These are phyloP conservation scores for Xanthoconium stramineum DNA, from an alignment of 768 basidiomycete species.

Conservation along the genomic window DNA sequence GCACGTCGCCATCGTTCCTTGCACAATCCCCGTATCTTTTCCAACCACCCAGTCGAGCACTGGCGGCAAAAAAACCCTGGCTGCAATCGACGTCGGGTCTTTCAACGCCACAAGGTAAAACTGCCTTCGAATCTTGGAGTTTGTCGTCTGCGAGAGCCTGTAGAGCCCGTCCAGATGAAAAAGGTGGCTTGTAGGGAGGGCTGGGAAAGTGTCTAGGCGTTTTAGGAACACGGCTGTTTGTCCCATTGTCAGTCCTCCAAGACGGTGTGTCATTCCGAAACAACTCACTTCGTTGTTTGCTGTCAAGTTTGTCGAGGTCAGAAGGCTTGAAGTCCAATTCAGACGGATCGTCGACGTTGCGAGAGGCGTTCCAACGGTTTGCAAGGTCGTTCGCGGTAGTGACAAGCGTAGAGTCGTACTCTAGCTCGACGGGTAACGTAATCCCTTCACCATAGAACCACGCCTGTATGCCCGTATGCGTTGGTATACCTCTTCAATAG, in stretches of 20 bases:
- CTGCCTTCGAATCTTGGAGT: constrained; percentile 49
- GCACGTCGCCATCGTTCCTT: too few relatives aligned
- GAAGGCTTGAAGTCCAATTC: constrained; percentile 39
- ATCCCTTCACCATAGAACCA: constrained; percentile 58
- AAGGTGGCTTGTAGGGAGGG: constrained; percentile 44
- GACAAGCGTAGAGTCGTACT: constrained; percentile 53
- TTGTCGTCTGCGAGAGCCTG: constrained; percentile 38
- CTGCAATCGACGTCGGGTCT: constrained; percentile 33
- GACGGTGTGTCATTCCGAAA: background rate
- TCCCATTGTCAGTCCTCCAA: too few relatives aligned
- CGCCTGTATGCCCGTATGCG: constrained; percentile 27
- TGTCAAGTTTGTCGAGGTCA: constrained; percentile 47
- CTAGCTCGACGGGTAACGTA: constrained; percentile 44
- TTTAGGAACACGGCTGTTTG: constrained; percentile 53
- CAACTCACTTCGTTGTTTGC: constrained; percentile 47
- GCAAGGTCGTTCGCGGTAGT: constrained; percentile 51
- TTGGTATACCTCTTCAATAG: background rate
- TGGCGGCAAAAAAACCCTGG: constrained; percentile 27
- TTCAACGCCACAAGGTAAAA: constrained; percentile 51
- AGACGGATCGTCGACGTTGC: constrained; percentile 30
- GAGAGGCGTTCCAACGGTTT: constrained; percentile 49
- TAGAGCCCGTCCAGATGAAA: constrained; percentile 43
- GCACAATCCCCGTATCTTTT: too few relatives aligned
- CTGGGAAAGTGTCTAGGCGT: constrained; percentile 39
- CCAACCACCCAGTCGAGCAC: constrained; percentile 18